These are phyloP conservation scores for Trichophyton rubrum DNA, from an alignment of 2,329 filamentous ascomycete species.

Conservation along the genomic window DNA sequence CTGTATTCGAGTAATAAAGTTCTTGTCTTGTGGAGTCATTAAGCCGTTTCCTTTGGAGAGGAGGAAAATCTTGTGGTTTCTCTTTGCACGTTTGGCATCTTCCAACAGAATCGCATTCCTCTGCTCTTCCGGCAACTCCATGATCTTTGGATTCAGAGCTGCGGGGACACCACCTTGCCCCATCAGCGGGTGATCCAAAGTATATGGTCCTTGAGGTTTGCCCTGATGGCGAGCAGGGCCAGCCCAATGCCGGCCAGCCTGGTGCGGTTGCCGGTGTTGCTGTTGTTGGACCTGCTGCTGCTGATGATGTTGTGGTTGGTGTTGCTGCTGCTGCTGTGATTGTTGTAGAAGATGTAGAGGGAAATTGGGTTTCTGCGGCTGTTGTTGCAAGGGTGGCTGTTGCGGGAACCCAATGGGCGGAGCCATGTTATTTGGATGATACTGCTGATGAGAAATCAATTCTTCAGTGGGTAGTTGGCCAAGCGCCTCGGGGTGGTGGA, in stretches of 20 bases:
- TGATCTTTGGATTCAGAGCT: constrained; percentile 59
- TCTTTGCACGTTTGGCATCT: constrained; percentile 87
- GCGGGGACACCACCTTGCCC: constrained; percentile 37
- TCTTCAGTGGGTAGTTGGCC: constrained; percentile 30
- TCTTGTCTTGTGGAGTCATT: constrained; percentile 99
- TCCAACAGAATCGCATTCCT: constrained; percentile 73
- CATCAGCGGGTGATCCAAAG: constrained; percentile 27
- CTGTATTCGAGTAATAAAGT: constrained; percentile 96
- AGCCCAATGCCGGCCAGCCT: constrained; percentile 27
- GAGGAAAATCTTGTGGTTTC: constrained; percentile 95
- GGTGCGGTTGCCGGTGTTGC: constrained; percentile 53
- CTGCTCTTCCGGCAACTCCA: constrained; percentile 70
- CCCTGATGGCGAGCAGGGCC: constrained; percentile 9
- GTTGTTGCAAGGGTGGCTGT: constrained; percentile 25
- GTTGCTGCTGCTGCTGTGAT: constrained; percentile 26
- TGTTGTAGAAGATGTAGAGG: constrained; percentile 17
- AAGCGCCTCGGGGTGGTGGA: constrained; percentile 7
- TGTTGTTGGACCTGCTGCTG: constrained; percentile 56
- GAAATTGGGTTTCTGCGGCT: constrained; percentile 29
- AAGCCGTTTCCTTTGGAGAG: constrained; percentile 88
- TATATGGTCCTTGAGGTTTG: constrained; percentile 23
- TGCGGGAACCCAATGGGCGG: constrained; percentile 26
- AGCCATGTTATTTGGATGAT: constrained; percentile 23
- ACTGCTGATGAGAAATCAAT: constrained; percentile 38
- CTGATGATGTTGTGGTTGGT: constrained; percentile 35